phyloP scores from a whole-genome alignment of 2,329 filamentous ascomycete genomes.

The Blastomyces gilchristii region DNA sequence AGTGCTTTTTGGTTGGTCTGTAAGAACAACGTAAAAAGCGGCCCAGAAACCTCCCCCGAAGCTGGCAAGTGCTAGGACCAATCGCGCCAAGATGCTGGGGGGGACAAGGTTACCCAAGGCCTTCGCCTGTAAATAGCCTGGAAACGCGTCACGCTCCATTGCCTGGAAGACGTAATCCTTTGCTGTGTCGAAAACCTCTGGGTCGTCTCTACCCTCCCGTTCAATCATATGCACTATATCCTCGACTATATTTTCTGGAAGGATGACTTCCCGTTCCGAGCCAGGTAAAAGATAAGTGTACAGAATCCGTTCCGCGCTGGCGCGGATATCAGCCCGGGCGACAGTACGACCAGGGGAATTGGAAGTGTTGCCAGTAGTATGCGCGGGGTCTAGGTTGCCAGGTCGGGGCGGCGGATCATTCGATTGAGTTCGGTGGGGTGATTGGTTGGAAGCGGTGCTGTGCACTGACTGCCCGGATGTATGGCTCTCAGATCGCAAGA shows the following conservation, averaged over 20 bases:
- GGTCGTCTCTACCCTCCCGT: constrained; percentile 82
- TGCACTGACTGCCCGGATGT: constrained; percentile 44
- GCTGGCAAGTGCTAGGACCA: constrained; percentile 73
- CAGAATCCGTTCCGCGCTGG: constrained; percentile 95
- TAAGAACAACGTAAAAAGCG: constrained; percentile 84
- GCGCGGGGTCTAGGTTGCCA: constrained; percentile 53
- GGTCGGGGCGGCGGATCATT: constrained; percentile 43
- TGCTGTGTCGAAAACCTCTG: constrained; percentile 90
- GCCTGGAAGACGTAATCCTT: constrained; percentile 99
- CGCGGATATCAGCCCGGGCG: constrained; percentile 77
- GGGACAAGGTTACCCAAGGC: constrained; percentile 93
- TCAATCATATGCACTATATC: constrained; percentile 84
- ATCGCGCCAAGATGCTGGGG: constrained; percentile 71
- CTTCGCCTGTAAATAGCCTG: constrained; percentile 88
- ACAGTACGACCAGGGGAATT: constrained; percentile 77
- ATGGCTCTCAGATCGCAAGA: constrained; percentile 55
- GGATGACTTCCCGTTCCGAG: constrained; percentile 91
- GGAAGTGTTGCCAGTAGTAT: constrained; percentile 55
- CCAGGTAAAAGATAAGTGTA: constrained; percentile 92
- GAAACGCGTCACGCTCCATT: constrained; percentile 99
- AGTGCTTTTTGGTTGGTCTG: constrained; percentile 61
- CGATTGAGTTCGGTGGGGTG: constrained; percentile 30
- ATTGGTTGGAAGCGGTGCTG: constrained; percentile 37
- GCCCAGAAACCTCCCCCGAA: constrained; percentile 94
- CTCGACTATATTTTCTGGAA: constrained; percentile 76